Evolutionary conservation across 495 filamentous ascomycete species (phyloP).

Genomic region (Penicillium macrosclerotiorum): DNA sequence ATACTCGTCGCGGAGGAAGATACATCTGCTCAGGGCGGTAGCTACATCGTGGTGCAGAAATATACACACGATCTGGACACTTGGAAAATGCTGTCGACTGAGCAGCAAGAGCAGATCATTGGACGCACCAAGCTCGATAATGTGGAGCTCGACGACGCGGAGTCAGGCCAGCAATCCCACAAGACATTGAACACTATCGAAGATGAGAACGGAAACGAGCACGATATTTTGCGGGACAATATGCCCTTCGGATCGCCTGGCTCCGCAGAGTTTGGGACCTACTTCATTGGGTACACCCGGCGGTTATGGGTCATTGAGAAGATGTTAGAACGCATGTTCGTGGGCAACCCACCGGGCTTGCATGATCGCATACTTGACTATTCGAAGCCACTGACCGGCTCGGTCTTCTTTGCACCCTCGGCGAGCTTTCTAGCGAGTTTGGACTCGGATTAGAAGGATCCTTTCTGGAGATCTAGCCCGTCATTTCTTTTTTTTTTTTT

Average conservation of each 20-base stretch:
- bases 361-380: constrained; percentile 57
- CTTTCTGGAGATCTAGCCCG: background rate
- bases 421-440: constrained; percentile 40
- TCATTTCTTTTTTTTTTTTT: no score
- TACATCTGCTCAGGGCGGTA: constrained; percentile 37
- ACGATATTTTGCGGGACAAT: constrained; percentile 56
- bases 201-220: constrained; percentile 49
- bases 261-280: constrained; percentile 54
- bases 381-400: constrained; percentile 51
- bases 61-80: constrained; percentile 52
- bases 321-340: constrained; percentile 59
- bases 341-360: constrained; percentile 52
- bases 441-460: constrained; percentile 22
- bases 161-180: constrained; percentile 47
- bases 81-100: constrained; percentile 46
- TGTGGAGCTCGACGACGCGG: constrained; percentile 52
- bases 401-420: constrained; percentile 54
- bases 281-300: constrained; percentile 58
- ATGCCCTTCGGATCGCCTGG: constrained; percentile 60
- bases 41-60: constrained; percentile 59
- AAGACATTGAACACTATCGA: constrained; percentile 55
- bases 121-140: constrained; percentile 58
- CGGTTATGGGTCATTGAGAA: constrained; percentile 56
- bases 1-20: constrained; percentile 48
- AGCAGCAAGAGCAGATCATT: constrained; percentile 56